phyloP scores from a whole-genome alignment of 1,284 basidiomycete species.

The Schizophyllum amplum region DNA sequence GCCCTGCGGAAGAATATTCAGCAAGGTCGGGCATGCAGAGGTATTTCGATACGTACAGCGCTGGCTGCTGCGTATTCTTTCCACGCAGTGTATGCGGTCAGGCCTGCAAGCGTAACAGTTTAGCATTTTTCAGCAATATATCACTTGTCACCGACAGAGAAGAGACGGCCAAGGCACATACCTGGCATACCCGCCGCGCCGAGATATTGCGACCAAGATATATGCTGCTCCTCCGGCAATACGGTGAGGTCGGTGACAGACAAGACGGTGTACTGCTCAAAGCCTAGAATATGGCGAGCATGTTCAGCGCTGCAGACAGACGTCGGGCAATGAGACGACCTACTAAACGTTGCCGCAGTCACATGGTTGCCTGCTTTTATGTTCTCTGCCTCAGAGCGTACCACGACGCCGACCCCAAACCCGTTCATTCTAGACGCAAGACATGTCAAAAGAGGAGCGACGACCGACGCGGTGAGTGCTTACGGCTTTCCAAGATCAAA shows the following conservation, averaged over 20 bases:
- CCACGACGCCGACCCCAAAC: constrained; percentile 24
- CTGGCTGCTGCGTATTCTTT: constrained; percentile 25
- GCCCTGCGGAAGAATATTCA: not conserved
- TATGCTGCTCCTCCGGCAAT: no score
- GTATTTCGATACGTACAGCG: constrained; percentile 15
- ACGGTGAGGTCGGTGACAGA: no score
- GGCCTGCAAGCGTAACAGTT: no score
- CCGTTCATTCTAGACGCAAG: constrained; percentile 13
- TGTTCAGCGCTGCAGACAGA: constrained; percentile 16
- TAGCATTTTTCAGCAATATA: no score
- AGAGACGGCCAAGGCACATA: no score
- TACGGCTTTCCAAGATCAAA: constrained; percentile 24
- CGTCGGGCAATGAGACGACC: no score
- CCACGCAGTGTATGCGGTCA: constrained; percentile 30
- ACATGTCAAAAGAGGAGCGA: not conserved
- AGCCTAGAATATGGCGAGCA: not conserved
- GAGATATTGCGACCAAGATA: no score
- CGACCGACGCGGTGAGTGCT: constrained; percentile 1
- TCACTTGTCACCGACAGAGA: no score
- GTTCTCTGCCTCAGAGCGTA: constrained; percentile 25
- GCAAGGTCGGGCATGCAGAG: not conserved
- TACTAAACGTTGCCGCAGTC: no score
- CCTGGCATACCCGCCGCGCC: no score
- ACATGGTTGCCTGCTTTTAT: constrained; percentile 26
- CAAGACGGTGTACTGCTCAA: constrained; percentile 1